Evolutionary conservation across 306 rosid species (phyloP).

Genomic region (Aeschynomene evenia): DNA sequence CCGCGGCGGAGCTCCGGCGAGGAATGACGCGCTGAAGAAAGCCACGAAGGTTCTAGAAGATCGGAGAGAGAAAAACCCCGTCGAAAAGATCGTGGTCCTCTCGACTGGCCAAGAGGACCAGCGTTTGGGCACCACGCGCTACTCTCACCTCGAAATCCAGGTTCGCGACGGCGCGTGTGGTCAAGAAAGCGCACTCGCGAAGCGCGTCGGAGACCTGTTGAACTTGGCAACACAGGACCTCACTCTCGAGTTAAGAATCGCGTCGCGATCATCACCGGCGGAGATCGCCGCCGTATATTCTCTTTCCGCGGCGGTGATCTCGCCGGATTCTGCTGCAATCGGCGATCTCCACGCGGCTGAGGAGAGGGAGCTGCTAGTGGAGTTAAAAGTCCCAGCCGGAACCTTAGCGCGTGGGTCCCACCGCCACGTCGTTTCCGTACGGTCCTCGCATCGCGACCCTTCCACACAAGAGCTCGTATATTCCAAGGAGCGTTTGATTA

Average conservation of each 20-base stretch:
- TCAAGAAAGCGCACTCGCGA: constrained; percentile 41
- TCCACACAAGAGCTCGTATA: constrained; percentile 49
- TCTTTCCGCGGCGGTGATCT: constrained; percentile 37
- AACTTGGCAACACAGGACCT: constrained; percentile 63
- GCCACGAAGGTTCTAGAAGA: constrained; percentile 86
- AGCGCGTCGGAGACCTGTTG: constrained; percentile 45
- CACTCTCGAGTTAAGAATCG: constrained; percentile 49
- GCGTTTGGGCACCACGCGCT: constrained; percentile 45
- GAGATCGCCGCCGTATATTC: constrained; percentile 67
- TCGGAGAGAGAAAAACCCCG: constrained; percentile 75
- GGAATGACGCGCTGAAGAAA: constrained; percentile 70
- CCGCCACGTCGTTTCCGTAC: constrained; percentile 52
- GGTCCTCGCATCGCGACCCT: constrained; percentile 51
- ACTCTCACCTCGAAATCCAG: constrained; percentile 45
- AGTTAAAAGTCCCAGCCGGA: constrained; percentile 55
- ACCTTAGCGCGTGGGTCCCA: constrained; percentile 46
- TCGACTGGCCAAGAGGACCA: constrained; percentile 33
- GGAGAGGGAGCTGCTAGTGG: constrained; percentile 62
- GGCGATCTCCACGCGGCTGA: constrained; percentile 66
- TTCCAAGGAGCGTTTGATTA: constrained; percentile 49
- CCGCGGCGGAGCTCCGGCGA: constrained; percentile 40
- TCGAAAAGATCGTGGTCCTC: constrained; percentile 59
- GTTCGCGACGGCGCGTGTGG: constrained; percentile 34
- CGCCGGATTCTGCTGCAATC: constrained; percentile 36
- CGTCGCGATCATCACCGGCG: constrained; percentile 41